These are phyloP conservation scores for Chenopodium album DNA, from an alignment of 148 eudicot genomes.

Conservation along the genomic window DNA sequence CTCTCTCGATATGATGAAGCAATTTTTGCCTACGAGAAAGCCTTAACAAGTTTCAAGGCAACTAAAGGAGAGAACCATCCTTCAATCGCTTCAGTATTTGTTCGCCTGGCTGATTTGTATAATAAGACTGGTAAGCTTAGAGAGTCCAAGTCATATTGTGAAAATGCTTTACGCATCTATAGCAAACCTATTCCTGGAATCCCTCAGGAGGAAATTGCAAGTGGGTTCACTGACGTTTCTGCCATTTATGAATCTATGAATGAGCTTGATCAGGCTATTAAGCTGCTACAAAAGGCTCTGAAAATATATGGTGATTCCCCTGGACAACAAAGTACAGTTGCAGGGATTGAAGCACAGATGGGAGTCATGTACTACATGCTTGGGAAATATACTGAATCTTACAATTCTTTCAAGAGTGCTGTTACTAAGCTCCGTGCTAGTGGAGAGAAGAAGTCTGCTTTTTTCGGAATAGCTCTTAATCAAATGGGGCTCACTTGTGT, in stretches of 20 bases:
- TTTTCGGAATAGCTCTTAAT: conserved; percentile 92
- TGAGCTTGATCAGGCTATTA: conserved; percentile 86
- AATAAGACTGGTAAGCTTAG: conserved; percentile 88
- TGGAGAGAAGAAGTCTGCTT: conserved; percentile 93
- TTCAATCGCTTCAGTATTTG: conserved; percentile 79
- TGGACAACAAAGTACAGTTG: conserved; percentile 90
- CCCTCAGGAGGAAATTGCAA: conserved; percentile 87
- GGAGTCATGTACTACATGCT: conserved; percentile 90
- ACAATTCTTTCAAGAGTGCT: conserved; percentile 65
- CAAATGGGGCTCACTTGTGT: conserved; percentile 99
- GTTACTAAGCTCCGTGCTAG: conserved; percentile 71
- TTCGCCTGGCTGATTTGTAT: conserved; percentile 87
- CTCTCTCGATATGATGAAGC: conserved; percentile 85
- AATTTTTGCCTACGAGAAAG: conserved; percentile 87
- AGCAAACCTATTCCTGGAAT: conserved; percentile 76
- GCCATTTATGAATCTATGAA: conserved; percentile 96
- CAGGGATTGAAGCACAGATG: conserved; percentile 99
- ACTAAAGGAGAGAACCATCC: conserved; percentile 95
- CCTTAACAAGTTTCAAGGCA: conserved; percentile 79
- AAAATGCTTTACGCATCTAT: conserved; percentile 83
- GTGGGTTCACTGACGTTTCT: conserved; percentile 83
- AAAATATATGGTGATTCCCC: conserved; percentile 87
- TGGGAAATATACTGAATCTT: conserved; percentile 77
- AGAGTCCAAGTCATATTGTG: conserved; percentile 89
- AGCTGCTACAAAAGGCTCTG: conserved; percentile 80